Evolutionary conservation across 2,329 filamentous ascomycete species (phyloP).

Genomic region (Neocatenulostroma microsporum): DNA sequence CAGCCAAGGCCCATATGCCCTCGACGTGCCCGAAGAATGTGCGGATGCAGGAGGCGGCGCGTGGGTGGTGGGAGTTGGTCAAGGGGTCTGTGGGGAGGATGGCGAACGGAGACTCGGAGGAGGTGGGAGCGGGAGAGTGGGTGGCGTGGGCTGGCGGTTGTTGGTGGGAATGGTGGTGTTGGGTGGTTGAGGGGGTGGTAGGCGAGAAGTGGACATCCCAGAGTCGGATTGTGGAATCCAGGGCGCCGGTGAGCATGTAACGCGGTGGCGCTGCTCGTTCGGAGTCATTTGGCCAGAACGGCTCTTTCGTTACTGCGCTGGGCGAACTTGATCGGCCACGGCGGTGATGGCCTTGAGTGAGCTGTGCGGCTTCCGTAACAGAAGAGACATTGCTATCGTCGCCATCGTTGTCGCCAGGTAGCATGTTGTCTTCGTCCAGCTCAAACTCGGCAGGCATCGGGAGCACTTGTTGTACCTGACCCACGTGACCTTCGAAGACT

Average conservation of each 20-base stretch:
- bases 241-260: slow-evolving; percentile 86
- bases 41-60: slow-evolving; percentile 58
- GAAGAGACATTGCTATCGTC: slow-evolving; percentile 27
- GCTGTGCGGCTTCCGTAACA: slow-evolving; percentile 10
- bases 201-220: slow-evolving; percentile 62
- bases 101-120: slow-evolving; percentile 14
- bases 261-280: slow-evolving; percentile 67
- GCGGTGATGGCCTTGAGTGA: slow-evolving; percentile 10
- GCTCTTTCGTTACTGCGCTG: slow-evolving; percentile 9
- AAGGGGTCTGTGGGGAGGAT: slow-evolving; percentile 28
- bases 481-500: slow-evolving; percentile 80
- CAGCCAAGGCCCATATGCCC: slow-evolving; percentile 87
- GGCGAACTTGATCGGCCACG: slow-evolving; percentile 8
- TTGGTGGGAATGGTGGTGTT: slow-evolving; percentile 9
- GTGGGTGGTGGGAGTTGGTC: slow-evolving; percentile 28
- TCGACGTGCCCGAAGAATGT: slow-evolving; percentile 97
- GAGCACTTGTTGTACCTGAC: slow-evolving; percentile 87
- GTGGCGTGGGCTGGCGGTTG: slow-evolving; percentile 9
- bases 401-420: slow-evolving; percentile 50
- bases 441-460: slow-evolving; percentile 82
- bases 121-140: slow-evolving; percentile 3
- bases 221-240: slow-evolving; percentile 84
- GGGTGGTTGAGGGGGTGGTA: slow-evolving; percentile 10
- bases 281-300: slow-evolving; percentile 53
- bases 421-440: slow-evolving; percentile 59